Conservation (phyloP, 1,284 basidiomycete species). For the Moesziomyces antarcticus region DNA sequence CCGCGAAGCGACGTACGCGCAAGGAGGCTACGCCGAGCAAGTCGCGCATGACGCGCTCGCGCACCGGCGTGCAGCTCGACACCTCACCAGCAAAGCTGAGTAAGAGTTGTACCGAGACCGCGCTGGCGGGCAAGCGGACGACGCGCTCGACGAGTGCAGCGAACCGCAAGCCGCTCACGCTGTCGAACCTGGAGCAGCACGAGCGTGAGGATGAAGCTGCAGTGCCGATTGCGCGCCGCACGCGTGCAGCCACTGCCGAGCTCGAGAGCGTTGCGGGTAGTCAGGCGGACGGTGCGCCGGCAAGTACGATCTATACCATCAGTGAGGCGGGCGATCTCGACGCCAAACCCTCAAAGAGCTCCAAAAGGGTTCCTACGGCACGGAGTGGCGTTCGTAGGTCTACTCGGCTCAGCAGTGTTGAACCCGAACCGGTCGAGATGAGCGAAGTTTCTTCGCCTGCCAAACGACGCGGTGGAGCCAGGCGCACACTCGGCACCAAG, state of each 20-base stretch:
- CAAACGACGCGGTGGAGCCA: constrained; percentile 11
- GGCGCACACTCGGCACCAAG: not conserved
- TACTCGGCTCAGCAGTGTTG: constrained; percentile 37
- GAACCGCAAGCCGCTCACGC: constrained; percentile 48
- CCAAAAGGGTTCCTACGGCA: constrained; percentile 1
- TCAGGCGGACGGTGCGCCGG: constrained; percentile 9
- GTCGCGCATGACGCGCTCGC: constrained; percentile 30
- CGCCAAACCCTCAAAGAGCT: not conserved
- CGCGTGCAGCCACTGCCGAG: constrained; percentile 44
- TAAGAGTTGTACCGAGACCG: constrained; percentile 19
- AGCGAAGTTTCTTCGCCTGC: constrained; percentile 15
- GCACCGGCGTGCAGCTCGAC: constrained; percentile 17
- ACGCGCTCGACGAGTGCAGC: constrained; percentile 35
- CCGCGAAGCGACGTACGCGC: constrained; percentile 25
- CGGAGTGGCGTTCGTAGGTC: constrained; percentile 23
- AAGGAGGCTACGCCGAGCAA: constrained; percentile 12
- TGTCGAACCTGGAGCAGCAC: constrained; percentile 43
- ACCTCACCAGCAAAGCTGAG: constrained; percentile 1
- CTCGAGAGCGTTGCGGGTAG: constrained; percentile 25
- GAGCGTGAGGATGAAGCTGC: constrained; percentile 3
- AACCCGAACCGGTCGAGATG: constrained; percentile 18
- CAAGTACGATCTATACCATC: constrained; percentile 46
- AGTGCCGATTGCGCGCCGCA: constrained; percentile 37
- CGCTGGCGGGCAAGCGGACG: constrained; percentile 14
- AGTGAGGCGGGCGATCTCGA: constrained; percentile 39